phyloP scores from a whole-genome alignment of 2,329 filamentous ascomycete genomes.

The Trichoderma asperellum region DNA sequence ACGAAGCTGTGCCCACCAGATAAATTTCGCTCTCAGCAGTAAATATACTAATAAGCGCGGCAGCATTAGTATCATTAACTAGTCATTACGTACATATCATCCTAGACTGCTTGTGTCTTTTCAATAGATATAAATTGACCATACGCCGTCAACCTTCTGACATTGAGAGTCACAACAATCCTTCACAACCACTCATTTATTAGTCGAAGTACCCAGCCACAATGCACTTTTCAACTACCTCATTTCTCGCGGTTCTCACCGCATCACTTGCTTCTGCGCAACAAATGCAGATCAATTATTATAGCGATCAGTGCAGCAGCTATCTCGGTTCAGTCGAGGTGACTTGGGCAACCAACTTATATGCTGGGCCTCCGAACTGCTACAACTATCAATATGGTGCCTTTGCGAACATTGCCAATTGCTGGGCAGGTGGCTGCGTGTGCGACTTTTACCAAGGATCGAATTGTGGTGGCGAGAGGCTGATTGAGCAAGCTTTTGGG shows the following conservation, averaged over 20 bases:
- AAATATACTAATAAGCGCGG: no score
- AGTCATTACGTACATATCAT: not conserved
- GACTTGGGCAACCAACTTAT: slow-evolving; percentile 2
- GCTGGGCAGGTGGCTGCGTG: not conserved
- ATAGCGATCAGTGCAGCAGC: not conserved
- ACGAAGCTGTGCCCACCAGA: not conserved
- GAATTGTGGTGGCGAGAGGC: not conserved
- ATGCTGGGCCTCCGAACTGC: not conserved
- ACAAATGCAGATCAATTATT: slow-evolving; percentile 11
- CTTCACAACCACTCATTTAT: not conserved
- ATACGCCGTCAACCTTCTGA: not conserved
- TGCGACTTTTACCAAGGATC: not conserved
- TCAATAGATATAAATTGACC: not conserved
- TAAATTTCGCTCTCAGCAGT: not conserved
- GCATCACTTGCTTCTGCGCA: not conserved
- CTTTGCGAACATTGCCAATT: not conserved
- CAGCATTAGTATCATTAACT: not conserved
- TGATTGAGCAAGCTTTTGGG: not conserved
- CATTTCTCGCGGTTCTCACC: slow-evolving; percentile 5
- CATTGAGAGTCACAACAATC: not conserved
- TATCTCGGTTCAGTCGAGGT: not conserved
- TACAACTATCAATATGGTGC: slow-evolving; percentile 7
- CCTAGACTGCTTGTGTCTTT: not conserved
- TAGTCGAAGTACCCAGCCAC: not conserved
- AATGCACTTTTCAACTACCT: slow-evolving; percentile 7